A percentile compares a stretch with the other conserved stretches of the same genome.
phyloP scores from a whole-genome alignment of 495 filamentous ascomycete genomes.

The Clavariopsis aquatica region DNA sequence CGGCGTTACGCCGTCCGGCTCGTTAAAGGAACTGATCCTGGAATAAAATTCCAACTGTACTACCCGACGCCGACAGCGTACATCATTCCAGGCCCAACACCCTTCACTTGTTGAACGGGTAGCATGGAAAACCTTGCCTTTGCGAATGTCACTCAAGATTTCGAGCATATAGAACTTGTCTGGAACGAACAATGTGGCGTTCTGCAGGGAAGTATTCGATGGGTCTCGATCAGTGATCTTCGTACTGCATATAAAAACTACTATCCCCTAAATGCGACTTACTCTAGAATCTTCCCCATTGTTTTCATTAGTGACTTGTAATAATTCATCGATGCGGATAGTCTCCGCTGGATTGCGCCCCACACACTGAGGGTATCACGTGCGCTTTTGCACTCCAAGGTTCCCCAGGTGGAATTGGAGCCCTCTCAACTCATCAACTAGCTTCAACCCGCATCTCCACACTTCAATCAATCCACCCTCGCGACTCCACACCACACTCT shows the following conservation, averaged over 20 bases:
- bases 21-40: too few relatives aligned
- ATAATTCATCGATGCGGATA: background rate
- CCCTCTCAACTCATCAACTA: too few relatives aligned
- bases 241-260: background rate
- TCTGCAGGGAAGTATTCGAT: background rate
- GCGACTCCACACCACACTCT: background rate
- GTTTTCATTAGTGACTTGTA: background rate
- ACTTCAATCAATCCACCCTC: too few relatives aligned
- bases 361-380: background rate
- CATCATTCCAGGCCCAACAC: slow-evolving; percentile 18
- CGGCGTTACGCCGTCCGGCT: too few relatives aligned
- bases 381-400: background rate
- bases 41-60: slow-evolving; percentile 35
- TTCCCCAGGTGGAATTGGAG: too few relatives aligned
- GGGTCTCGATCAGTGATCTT: background rate
- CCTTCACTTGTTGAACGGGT: slow-evolving; percentile 21
- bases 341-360: background rate
- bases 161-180: background rate
- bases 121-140: background rate
- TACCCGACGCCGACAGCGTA: slow-evolving; percentile 30
- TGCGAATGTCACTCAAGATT: background rate
- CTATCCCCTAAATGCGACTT: background rate
- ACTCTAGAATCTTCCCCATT: background rate
- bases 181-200: background rate
- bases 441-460: background rate